A percentile compares a stretch with the other conserved stretches of the same genome.
Conservation (phyloP, 2,329 filamentous ascomycete genomes). For the Xylaria sp. region DNA sequence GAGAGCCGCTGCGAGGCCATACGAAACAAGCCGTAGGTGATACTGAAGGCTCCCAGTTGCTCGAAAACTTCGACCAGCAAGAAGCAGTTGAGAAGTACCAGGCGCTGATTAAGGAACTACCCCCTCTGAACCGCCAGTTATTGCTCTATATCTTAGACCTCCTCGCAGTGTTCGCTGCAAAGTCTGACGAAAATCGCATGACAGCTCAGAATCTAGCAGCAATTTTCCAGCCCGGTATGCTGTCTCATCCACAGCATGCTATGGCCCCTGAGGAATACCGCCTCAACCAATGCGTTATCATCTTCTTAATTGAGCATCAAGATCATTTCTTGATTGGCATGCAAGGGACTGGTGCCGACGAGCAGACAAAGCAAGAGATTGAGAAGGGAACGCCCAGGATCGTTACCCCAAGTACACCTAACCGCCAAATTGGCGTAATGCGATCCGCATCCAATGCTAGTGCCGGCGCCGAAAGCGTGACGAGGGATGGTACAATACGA, state of each 20-base stretch:
- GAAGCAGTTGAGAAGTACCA: slow-evolving; percentile 85
- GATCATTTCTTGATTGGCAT: slow-evolving; percentile 98
- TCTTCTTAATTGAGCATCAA: slow-evolving; percentile 98
- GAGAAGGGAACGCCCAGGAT: slow-evolving; percentile 70
- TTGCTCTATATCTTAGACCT: slow-evolving; percentile 95
- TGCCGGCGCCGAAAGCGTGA: slow-evolving; percentile 83
- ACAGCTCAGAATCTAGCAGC: slow-evolving; percentile 91
- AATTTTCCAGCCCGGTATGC: slow-evolving; percentile 95
- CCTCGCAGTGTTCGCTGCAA: slow-evolving; percentile 94
- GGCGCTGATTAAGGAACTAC: slow-evolving; percentile 87
- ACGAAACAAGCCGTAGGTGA: slow-evolving; percentile 76
- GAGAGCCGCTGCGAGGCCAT: slow-evolving; percentile 75
- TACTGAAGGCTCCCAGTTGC: slow-evolving; percentile 70
- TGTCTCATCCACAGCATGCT: slow-evolving; percentile 91
- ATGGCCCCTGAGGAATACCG: slow-evolving; percentile 96
- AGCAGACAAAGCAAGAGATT: slow-evolving; percentile 69
- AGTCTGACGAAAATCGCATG: slow-evolving; percentile 97
- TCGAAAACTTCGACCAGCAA: slow-evolving; percentile 75
- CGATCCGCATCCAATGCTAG: slow-evolving; percentile 88
- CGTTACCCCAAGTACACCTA: slow-evolving; percentile 55
- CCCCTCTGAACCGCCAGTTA: slow-evolving; percentile 89
- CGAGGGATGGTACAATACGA: slow-evolving; percentile 78
- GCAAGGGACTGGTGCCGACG: slow-evolving; percentile 97
- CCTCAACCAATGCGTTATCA: slow-evolving; percentile 93
- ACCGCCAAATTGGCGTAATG: slow-evolving; percentile 63